Base-by-base conservation (phyloP, 805 yeast genomes). In the Ogataea salicorniae region DNA sequence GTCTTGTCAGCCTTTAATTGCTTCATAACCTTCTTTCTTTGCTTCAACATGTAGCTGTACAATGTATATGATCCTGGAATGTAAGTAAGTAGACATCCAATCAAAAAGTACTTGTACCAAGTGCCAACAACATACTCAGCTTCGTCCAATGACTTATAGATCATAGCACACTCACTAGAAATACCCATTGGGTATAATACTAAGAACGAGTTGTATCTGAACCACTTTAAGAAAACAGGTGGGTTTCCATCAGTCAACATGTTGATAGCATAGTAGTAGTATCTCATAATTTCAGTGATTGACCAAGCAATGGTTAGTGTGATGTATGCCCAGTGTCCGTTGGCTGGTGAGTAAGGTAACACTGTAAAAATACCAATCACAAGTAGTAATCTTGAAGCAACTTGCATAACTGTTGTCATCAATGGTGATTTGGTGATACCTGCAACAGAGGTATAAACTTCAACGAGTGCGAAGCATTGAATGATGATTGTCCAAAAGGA, bases 161-260 rank as follows among this genome's bases (percentile, higher is more conserved):
- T 75, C 68, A 89, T 79, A 34, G 73, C 60, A 50, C 86, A 73
- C 65, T 94, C 99, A 51, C 92, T 81, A 2, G 86, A 78, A n/a
- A 91, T 97, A 3, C 99, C 99, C 18, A 85, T 66, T 17, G 99
- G 99, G 61, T 94, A 94, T 54, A 94, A 72, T 2, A 88, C 79
- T 55, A 79, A 77, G 67, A 94, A 94, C 26, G 88, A 70, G 53
- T 87, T 86, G 74, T 94, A 94, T 60, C 99, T 79, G 53, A 89
- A 69, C 75, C 84, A 77, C 17, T 82, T 77, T 55, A 92, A 72
- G 61, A 70, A 62, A 36, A 61, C 57, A 5, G 94, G 86, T 15
- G 86, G 83, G 1, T 69, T 60, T 1, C 75, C 79, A 8, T 71
- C 69, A 29, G 74, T 70, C 23, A 66, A 62, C 51, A 86, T 67